Conservation (phyloP, 805 yeast genomes). For the Saccharomycopsis malanga region DNA sequence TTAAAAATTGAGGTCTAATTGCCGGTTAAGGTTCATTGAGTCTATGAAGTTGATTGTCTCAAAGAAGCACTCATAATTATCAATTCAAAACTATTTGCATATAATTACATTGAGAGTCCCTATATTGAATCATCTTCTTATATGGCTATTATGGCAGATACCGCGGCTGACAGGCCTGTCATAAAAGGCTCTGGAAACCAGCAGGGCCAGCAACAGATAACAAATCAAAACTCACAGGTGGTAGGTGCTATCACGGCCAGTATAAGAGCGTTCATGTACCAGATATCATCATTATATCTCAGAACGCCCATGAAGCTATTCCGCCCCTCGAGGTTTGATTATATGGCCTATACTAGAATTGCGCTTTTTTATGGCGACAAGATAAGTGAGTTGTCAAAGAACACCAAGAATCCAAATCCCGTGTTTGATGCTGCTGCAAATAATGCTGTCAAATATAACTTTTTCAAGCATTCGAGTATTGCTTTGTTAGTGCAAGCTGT, state of each 20-base stretch:
- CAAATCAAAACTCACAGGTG: conserved; percentile 39
- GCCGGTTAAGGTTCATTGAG: too few relatives aligned
- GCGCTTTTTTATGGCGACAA: conserved; percentile 14
- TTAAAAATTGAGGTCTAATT: too few relatives aligned
- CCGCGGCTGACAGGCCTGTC: too few relatives aligned
- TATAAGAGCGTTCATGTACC: conserved; percentile 74
- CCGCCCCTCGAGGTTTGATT: conserved; percentile 86
- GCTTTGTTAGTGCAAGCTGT: conserved; percentile 70
- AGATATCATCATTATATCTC: conserved; percentile 67
- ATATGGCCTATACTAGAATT: conserved; percentile 60
- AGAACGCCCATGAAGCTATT: conserved; percentile 81
- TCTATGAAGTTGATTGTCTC: too few relatives aligned
- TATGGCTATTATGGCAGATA: too few relatives aligned
- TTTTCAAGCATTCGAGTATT: conserved; percentile 68
- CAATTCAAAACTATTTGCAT: too few relatives aligned
- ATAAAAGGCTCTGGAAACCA: too few relatives aligned
- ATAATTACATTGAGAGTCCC: too few relatives aligned
- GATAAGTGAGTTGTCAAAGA: conserved; percentile 1
- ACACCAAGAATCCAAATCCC: conserved; percentile 7
- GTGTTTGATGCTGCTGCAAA: conserved; percentile 1
- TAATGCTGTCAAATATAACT: conserved; percentile 24
- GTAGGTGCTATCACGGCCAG: conserved; percentile 84
- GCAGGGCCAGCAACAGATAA: conserved; percentile 26
- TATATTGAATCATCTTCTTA: too few relatives aligned
- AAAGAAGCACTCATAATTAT: too few relatives aligned